A percentile compares a stretch with the other conserved stretches of the same genome.
phyloP scores from a whole-genome alignment of 2,329 filamentous ascomycete genomes.

The Fusarium fujikuroi region DNA sequence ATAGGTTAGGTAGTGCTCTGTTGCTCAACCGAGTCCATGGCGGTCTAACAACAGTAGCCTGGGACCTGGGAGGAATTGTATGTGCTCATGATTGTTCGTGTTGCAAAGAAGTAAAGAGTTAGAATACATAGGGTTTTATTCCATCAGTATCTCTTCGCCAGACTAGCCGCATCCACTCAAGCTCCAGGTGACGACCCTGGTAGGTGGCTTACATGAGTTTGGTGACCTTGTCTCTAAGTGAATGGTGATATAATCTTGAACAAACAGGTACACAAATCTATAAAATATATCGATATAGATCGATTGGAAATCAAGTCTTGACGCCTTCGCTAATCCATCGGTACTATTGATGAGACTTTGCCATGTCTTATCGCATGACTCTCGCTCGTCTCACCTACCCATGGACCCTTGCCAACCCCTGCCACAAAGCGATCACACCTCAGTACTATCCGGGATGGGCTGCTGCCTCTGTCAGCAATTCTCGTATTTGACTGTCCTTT shows the following conservation, averaged over 20 bases:
- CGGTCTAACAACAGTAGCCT: neutral
- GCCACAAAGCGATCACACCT: neutral
- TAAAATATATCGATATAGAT: neutral
- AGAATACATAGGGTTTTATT: neutral
- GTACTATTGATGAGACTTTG: neutral
- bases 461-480: slow-evolving; percentile 12
- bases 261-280: neutral
- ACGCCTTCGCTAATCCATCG: neutral
- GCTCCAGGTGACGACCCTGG: neutral
- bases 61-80: neutral
- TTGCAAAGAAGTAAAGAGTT: neutral
- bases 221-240: neutral
- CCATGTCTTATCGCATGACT: slow-evolving; percentile 15
- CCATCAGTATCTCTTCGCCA: neutral
- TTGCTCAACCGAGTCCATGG: neutral
- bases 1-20: neutral
- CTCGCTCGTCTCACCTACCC: slow-evolving; percentile 6
- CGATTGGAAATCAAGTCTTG: neutral
- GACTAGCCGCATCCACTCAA: neutral
- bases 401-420: slow-evolving; percentile 11
- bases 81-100: neutral
- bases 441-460: neutral
- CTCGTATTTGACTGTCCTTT: slow-evolving; percentile 14
- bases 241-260: neutral
- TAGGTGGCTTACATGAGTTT: neutral